Percentiles rank a stretch among this genome's conserved stretches.
Conservation (phyloP, 2,329 filamentous ascomycete species). For the Ustilaginoidea virens region DNA sequence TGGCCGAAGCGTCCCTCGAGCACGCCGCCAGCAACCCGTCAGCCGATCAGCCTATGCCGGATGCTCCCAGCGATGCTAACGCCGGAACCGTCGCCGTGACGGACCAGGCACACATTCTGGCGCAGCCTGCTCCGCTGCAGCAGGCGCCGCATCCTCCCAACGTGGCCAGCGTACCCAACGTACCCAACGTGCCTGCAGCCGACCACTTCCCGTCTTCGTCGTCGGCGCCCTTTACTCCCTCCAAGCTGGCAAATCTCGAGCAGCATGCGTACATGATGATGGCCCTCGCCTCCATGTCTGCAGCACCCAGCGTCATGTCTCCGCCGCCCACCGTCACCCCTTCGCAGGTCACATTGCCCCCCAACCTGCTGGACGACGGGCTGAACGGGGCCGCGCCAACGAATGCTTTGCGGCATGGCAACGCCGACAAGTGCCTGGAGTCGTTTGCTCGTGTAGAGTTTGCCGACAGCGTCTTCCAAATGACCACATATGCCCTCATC, state of each 20-base stretch:
- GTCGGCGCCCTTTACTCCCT: slow-evolving; percentile 18
- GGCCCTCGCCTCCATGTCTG: slow-evolving; percentile 25
- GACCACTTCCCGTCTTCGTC: no score
- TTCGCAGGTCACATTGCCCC: slow-evolving; percentile 28
- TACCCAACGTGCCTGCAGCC: no score
- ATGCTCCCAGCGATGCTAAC: slow-evolving; percentile 5
- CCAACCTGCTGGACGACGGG: slow-evolving; percentile 18
- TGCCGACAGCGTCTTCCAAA: slow-evolving; percentile 61
- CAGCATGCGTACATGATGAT: slow-evolving; percentile 29
- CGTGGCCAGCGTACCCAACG: slow-evolving; percentile 5
- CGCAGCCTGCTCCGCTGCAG: slow-evolving; percentile 5
- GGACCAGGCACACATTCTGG: slow-evolving; percentile 3
- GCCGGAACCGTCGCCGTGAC: slow-evolving; percentile 2
- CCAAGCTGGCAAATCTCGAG: slow-evolving; percentile 17
- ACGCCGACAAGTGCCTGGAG: slow-evolving; percentile 29
- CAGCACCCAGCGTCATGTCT: slow-evolving; percentile 20
- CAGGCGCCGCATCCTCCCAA: slow-evolving; percentile 6
- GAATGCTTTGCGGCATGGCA: slow-evolving; percentile 18
- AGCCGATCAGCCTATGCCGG: slow-evolving; percentile 7
- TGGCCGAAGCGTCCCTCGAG: not conserved
- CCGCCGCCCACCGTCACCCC: slow-evolving; percentile 29
- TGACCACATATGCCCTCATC: slow-evolving; percentile 59
- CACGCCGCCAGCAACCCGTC: slow-evolving; percentile 1
- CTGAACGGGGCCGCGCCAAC: slow-evolving; percentile 13
- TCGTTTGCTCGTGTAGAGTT: slow-evolving; percentile 52